Base-by-base conservation (phyloP, 148 eudicot genomes). In the Camellia granthamiana region DNA sequence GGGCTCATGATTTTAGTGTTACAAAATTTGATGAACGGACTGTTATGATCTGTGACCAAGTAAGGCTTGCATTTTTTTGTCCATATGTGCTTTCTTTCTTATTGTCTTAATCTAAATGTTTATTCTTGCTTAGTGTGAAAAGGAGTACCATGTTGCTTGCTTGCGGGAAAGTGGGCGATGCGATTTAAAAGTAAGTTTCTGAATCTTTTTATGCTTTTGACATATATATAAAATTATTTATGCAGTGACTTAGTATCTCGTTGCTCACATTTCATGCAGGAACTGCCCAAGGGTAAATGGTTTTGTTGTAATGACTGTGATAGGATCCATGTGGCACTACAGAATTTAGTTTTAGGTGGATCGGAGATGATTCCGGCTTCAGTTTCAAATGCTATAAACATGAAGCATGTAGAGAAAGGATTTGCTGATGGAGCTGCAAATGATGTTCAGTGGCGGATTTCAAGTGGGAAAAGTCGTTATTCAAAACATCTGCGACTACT, bases 131-230 rank as follows among this genome's bases (percentile, higher is more conserved):
- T 71, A 96, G 99, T 96, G 99, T 82, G 99, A 91, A 86, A 96
- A 85, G 89, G 98, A 96, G 82, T 96, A 92, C 75, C 99, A 96
- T 87, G 98, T 93, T 83, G 93, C 94, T 80, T 96, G 99, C 85
- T 87, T 93, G 87, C 89, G 97, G 80, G 85, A 82, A 44, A 85
- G 75, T 76, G 97, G 95, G 61, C 75, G 86, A 66, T 94, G 94
- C 68, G 95, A 96, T 88, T 75, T 93, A 80, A 94, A 91, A 81
- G 99, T 96, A 86, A 84, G 90, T 78, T 65, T 52, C 41, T 38
- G 67, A 63, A 52, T 75, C 10, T 66, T n/a, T 8, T 4, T 38
- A 30, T 65, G 16, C 52, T 61, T 30, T 51, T 47, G 68, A 3
- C 61, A 21, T 54, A 7, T 46, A 69, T 60, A 30, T 30, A 30